phyloP scores from a whole-genome alignment of 2,329 filamentous ascomycete species.

The Trichoderma citrinoviride region DNA sequence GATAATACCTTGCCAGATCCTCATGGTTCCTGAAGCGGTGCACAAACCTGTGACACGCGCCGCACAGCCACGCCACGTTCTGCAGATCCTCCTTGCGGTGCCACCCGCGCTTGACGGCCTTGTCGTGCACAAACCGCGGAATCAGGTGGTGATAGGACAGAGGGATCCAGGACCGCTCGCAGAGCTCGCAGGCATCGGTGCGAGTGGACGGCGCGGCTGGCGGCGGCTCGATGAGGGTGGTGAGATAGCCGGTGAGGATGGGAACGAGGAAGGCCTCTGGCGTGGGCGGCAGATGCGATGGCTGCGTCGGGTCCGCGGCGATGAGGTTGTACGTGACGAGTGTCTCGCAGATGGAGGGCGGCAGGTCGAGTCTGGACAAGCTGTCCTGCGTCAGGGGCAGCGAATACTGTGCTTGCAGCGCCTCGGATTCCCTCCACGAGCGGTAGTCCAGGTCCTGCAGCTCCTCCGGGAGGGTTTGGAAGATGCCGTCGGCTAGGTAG shows the following conservation, averaged over 20 bases:
- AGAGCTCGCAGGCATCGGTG: conserved; percentile 67
- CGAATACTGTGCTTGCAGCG: conserved; percentile 55
- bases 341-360: conserved; percentile 60
- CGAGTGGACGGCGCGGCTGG: conserved; percentile 61
- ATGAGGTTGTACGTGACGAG: conserved; percentile 66
- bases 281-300: conserved; percentile 38
- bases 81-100: conserved; percentile 71
- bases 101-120: conserved; percentile 75
- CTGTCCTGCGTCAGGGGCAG: conserved; percentile 56
- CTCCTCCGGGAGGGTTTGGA: conserved; percentile 59
- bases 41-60: conserved; percentile 80
- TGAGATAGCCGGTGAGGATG: conserved; percentile 62
- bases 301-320: conserved; percentile 35
- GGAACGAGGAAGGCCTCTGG: conserved; percentile 59
- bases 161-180: conserved; percentile 68
- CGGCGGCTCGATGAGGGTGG: conserved; percentile 56
- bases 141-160: conserved; percentile 85
- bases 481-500: conserved; percentile 71
- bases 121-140: conserved; percentile 72
- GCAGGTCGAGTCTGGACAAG: conserved; percentile 51
- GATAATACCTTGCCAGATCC: conserved; percentile 70
- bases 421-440: conserved; percentile 40
- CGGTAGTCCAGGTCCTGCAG: conserved; percentile 63
- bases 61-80: conserved; percentile 82
- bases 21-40: conserved; percentile 74